phyloP scores from a whole-genome alignment of 768 basidiomycete species.

The Mycena belliarum region DNA sequence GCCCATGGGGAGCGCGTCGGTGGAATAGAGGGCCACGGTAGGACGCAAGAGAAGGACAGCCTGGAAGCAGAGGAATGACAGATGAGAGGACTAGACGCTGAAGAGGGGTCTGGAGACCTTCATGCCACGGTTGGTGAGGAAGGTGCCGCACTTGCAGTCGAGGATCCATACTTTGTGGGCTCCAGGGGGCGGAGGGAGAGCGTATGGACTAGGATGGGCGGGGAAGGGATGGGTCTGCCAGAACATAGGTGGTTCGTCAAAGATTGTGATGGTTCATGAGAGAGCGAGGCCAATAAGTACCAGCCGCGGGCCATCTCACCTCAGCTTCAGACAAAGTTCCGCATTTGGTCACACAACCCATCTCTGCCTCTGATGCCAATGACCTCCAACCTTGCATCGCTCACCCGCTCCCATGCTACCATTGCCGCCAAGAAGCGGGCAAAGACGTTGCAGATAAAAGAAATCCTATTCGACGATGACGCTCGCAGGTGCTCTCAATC shows the following conservation, averaged over 20 bases:
- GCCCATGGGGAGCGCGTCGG: slow-evolving; percentile 77
- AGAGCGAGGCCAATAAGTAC: not conserved
- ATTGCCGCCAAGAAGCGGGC: slow-evolving; percentile 69
- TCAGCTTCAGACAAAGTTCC: not conserved
- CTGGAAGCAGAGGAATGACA: slow-evolving; percentile 37
- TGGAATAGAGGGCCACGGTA: slow-evolving; percentile 79
- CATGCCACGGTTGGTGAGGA: slow-evolving; percentile 85
- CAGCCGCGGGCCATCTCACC: too few species aligned
- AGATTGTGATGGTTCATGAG: slow-evolving; percentile 25
- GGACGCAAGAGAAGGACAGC: slow-evolving; percentile 83
- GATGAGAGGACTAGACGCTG: not conserved
- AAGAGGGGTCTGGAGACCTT: slow-evolving; percentile 45
- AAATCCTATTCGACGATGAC: slow-evolving; percentile 85
- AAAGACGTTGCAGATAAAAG: slow-evolving; percentile 68
- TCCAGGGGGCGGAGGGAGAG: slow-evolving; percentile 39
- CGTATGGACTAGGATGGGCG: slow-evolving; percentile 37
- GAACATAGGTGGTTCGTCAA: slow-evolving; percentile 20
- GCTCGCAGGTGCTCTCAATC: slow-evolving; percentile 62
- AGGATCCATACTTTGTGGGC: slow-evolving; percentile 81
- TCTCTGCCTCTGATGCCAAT: not conserved
- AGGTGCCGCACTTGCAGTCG: slow-evolving; percentile 74
- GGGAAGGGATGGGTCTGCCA: slow-evolving; percentile 40
- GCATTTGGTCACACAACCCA: not conserved
- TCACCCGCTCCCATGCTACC: slow-evolving; percentile 65
- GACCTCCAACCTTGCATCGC: slow-evolving; percentile 45